Conservation (phyloP, 495 filamentous ascomycete genomes). For the Penicillium goetzii region DNA sequence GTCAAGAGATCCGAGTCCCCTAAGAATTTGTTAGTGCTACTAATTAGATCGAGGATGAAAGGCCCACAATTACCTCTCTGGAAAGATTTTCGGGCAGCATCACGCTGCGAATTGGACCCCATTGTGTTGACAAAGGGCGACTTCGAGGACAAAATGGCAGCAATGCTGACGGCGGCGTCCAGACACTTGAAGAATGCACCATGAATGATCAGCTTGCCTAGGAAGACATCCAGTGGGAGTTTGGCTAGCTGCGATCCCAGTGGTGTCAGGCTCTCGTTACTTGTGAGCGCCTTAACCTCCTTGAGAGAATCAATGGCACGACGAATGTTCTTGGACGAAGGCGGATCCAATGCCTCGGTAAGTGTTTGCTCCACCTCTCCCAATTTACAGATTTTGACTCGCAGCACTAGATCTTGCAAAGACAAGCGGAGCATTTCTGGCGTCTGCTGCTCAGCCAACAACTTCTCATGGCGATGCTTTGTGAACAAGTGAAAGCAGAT, state of each 20-base stretch:
- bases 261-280: slow-evolving; percentile 79
- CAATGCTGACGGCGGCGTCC: slow-evolving; percentile 86
- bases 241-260: slow-evolving; percentile 85
- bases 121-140: slow-evolving; percentile 88
- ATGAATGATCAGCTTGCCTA: slow-evolving; percentile 89
- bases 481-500: slow-evolving; percentile 96
- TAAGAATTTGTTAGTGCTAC: slow-evolving; percentile 28
- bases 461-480: slow-evolving; percentile 75
- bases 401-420: slow-evolving; percentile 88
- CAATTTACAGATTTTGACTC: slow-evolving; percentile 96
- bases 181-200: slow-evolving; percentile 85
- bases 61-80: slow-evolving; percentile 54
- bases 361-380: slow-evolving; percentile 89
- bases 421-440: slow-evolving; percentile 95
- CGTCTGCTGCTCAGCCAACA: slow-evolving; percentile 86
- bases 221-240: slow-evolving; percentile 87
- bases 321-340: slow-evolving; percentile 85
- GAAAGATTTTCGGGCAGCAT: slow-evolving; percentile 74
- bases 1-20: slow-evolving; percentile 92
- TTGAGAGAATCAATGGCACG: slow-evolving; percentile 89
- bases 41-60: not conserved
- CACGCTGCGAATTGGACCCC: slow-evolving; percentile 78
- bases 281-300: slow-evolving; percentile 87
- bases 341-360: slow-evolving; percentile 86
- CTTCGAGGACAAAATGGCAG: slow-evolving; percentile 90